phyloP scores from a whole-genome alignment of 208 protist species.

The Trichomonas gallinae region DNA sequence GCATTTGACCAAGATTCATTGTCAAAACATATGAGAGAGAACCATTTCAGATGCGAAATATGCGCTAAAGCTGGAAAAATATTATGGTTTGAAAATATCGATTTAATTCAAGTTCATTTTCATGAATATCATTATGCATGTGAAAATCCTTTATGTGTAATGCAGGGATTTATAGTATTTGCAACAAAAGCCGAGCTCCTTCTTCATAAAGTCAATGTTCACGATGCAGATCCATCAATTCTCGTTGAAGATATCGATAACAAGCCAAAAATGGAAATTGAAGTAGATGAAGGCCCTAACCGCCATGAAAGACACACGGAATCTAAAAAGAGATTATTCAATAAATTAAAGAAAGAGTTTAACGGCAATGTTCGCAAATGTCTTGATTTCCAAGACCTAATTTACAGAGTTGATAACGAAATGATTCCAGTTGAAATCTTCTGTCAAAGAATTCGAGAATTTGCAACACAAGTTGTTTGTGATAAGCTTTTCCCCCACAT shows the following conservation, averaged over 20 bases:
- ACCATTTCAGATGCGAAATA: conserved; percentile 7
- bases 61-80: conserved; percentile 6
- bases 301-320: background rate
- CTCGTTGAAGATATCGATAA: background rate
- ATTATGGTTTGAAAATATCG: background rate
- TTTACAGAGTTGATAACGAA: background rate
- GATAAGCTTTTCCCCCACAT: background rate
- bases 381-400: background rate
- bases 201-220: background rate
- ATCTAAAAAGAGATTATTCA: background rate
- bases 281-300: background rate
- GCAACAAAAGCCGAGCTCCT: background rate
- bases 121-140: background rate
- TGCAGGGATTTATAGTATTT: background rate
- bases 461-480: background rate
- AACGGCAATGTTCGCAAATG: background rate
- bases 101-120: conserved; percentile 17
- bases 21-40: background rate
- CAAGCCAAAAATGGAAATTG: background rate
- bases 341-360: background rate
- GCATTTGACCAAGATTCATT: background rate
- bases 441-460: background rate
- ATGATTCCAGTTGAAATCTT: background rate
- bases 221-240: background rate
- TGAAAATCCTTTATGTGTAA: background rate